Evolutionary conservation across 1,284 basidiomycete species (phyloP).

Genomic region (Microbotryum intermedium): DNA sequence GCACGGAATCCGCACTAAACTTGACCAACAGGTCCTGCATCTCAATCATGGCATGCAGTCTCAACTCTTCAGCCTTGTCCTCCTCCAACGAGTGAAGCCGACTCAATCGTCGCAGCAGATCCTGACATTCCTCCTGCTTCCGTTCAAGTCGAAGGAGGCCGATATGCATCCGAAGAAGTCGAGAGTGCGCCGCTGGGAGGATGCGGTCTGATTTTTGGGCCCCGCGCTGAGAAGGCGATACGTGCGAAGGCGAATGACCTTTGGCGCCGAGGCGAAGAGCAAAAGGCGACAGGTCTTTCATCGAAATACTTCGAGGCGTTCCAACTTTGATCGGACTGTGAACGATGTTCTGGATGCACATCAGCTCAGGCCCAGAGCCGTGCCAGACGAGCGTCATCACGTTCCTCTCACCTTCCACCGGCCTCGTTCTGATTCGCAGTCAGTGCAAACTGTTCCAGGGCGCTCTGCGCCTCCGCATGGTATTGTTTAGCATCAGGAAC

Average conservation of each 20-base stretch:
- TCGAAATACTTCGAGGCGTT: not conserved
- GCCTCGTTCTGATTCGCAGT: slow-evolving; percentile 6
- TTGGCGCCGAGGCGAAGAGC: too few species aligned
- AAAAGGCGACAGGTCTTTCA: slow-evolving; percentile 41
- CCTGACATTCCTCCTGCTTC: slow-evolving; percentile 2
- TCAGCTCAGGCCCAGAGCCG: too few species aligned
- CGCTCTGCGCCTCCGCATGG: slow-evolving; percentile 36
- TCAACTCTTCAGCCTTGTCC: slow-evolving; percentile 48
- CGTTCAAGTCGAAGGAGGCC: slow-evolving; percentile 3
- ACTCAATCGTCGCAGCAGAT: slow-evolving; percentile 6
- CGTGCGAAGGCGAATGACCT: too few species aligned
- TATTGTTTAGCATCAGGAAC: slow-evolving; percentile 47
- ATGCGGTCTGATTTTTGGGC: slow-evolving; percentile 47
- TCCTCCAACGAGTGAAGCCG: slow-evolving; percentile 40
- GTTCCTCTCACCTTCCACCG: not conserved
- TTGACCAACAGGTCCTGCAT: slow-evolving; percentile 31
- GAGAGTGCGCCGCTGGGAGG: slow-evolving; percentile 57
- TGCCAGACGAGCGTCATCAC: too few species aligned
- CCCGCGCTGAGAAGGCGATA: slow-evolving; percentile 7
- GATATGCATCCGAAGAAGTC: slow-evolving; percentile 57
- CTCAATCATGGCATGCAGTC: slow-evolving; percentile 45
- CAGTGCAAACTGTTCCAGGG: slow-evolving; percentile 37
- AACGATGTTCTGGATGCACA: not conserved
- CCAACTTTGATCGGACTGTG: not conserved
- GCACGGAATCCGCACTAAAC: slow-evolving; percentile 29